Evolutionary conservation across 2,329 filamentous ascomycete species (phyloP), one percentile per base, ranked within the genome.

Genomic region (Diaporthe caulivora): DNA sequence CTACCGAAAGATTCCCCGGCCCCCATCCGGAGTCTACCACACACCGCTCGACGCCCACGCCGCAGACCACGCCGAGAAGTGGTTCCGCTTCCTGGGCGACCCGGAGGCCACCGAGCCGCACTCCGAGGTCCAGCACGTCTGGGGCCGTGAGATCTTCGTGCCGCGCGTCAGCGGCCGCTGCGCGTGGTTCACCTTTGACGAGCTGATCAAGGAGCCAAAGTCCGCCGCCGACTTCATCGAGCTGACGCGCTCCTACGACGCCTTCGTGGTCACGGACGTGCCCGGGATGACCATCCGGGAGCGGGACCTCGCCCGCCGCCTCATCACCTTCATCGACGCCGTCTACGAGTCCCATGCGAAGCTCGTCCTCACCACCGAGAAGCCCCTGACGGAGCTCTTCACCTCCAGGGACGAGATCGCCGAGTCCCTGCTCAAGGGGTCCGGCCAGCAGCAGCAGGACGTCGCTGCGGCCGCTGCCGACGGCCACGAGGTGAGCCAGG

Each of bases 301-400:
- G 80, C 91, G 97, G 26, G 97, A 99, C 84, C 88, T 98, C 51
- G 97, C 97, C 0, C 87, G 97, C 17, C 89, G 97, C 7, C 98
- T 99, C 83, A 99, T 99, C 81, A 99, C 96, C 0, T 98, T 99
- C 78, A 94, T 99, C 77, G 97, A 99, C 81, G 96, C 97, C 8
- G 93, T 98, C 6, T 99, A 99, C 80, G 97, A 99, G 83, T 88
- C 89, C 37, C 90, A 96, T 82, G 95, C 95, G n/a, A 98, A 98
- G 84, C 89, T 99, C 10, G 96, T 98, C 21, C 89, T 99, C 72
- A 99, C 97, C 0, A 95, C 94, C 3, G 95, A 92, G 53, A 94
- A 95, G 64, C 95, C 96, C 0, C 86, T 99, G 2, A 91, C 91
- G 10, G 92, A 97, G 80, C 90, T 98, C 44, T 99, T 98, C 84